Conservation (phyloP, 2,329 filamentous ascomycete species). For the Microdochium trichocladiopsis region DNA sequence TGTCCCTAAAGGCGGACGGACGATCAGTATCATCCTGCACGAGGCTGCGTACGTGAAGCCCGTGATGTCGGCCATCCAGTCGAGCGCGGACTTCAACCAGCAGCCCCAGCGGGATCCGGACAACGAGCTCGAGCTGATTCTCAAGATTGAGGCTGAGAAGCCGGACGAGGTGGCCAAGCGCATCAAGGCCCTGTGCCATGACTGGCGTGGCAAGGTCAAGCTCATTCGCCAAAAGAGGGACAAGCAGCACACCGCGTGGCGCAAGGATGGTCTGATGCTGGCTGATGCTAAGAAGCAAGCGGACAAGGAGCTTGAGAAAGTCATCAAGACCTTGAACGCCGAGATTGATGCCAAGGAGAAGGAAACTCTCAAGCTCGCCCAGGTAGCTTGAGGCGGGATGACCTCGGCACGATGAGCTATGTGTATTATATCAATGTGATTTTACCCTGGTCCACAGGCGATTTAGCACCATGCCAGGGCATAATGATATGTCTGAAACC, state of each 20-base stretch:
- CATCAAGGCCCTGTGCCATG: constrained; percentile 37
- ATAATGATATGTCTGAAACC: no score
- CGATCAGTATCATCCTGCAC: constrained; percentile 28
- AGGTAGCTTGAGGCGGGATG: constrained; percentile 8
- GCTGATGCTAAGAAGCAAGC: constrained; percentile 32
- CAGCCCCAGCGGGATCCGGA: constrained; percentile 51
- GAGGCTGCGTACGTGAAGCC: constrained; percentile 40
- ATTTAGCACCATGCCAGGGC: no score
- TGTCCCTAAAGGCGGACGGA: constrained; percentile 35
- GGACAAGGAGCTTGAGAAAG: constrained; percentile 37
- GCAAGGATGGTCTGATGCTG: constrained; percentile 31
- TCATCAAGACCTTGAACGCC: constrained; percentile 38
- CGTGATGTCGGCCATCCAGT: constrained; percentile 48
- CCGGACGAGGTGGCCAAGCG: constrained; percentile 37
- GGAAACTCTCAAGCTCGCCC: constrained; percentile 28
- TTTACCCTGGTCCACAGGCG: no score
- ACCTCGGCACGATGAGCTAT: no score
- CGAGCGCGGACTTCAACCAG: constrained; percentile 49
- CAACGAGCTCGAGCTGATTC: constrained; percentile 51
- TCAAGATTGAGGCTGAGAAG: constrained; percentile 45
- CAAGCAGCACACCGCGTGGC: constrained; percentile 42
- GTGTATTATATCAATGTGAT: no score
- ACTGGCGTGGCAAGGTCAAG: constrained; percentile 43
- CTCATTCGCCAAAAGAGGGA: constrained; percentile 38
- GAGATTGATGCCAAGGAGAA: constrained; percentile 43